Evolutionary conservation across 805 yeast species (phyloP), one percentile per base, ranked within the genome.

Genomic region (Candida rishiriensis): DNA sequence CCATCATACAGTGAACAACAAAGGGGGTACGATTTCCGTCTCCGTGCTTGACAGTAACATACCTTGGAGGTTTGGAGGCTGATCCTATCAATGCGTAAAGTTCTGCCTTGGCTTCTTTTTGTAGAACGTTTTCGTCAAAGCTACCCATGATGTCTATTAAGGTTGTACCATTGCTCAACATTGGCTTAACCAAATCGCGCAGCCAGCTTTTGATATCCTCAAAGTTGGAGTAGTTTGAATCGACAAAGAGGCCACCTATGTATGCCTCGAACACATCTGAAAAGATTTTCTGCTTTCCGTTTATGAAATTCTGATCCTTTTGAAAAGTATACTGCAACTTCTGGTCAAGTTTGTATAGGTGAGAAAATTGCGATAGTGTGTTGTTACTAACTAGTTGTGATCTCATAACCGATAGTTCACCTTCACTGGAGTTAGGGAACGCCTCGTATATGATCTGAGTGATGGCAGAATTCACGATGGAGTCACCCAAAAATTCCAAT

Each of bases 181-280:
- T 66, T 3, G 81, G 79, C n/a, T 63, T 64, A 30, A 82, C 75
- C 34, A 84, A 61, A 38, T 67, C 61, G 6, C 61, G 54, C 26
- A 85, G 58, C 91, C 91, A 85, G 11, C 68, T 62, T 50, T 73
- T 73, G 7, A 85, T 73, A 17, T 63, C 71, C 2, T 67, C 60
- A 40, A 75, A 66, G 47, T 79, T 76, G 14, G 66, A 62, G 11
- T 66, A 66, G 34, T 75, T 68, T 10, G 55, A 43, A 50, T 86
- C 95, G 17, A 78, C 69, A 8, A 75, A 74, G 29, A 91, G 63
- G 0, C 95, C 99, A 7, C 96, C 98, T 38, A 93, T 73, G 53
- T 91, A 91, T 0, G 98, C 97, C 65, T 93, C 99, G 60, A 91
- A 87, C 0, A 85, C 80, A 70, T 91, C 99, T 0, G 98, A 96